Evolutionary conservation across 495 filamentous ascomycete species (phyloP).

Genomic region (Trypethelium eluteriae): DNA sequence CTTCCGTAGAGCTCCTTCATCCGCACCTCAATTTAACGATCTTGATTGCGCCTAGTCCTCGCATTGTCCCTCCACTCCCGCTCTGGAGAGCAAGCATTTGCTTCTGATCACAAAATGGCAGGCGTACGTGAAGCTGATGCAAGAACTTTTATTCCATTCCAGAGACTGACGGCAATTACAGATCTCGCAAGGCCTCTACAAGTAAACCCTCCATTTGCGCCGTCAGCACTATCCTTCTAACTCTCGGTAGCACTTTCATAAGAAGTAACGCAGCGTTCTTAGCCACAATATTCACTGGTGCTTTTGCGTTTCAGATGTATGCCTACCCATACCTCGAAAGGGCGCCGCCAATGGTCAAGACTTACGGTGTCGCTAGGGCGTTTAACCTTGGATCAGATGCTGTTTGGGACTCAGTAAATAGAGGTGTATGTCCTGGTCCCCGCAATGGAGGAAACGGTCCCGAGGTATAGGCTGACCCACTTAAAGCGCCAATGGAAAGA

Average conservation of each 20-base stretch:
- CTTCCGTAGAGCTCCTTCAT: neutral
- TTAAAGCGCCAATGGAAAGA: slow-evolving; percentile 98
- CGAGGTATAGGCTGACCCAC: slow-evolving; percentile 20
- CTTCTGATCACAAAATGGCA: slow-evolving; percentile 45
- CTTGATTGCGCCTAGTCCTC: neutral
- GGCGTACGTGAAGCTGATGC: slow-evolving; percentile 37
- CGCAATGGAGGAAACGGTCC: slow-evolving; percentile 22
- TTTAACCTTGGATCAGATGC: slow-evolving; percentile 71
- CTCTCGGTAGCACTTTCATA: slow-evolving; percentile 60
- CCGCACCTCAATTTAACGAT: neutral
- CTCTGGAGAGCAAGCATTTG: neutral
- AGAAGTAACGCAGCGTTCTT: slow-evolving; percentile 80
- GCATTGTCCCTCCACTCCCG: neutral
- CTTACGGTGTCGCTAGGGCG: slow-evolving; percentile 44
- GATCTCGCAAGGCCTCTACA: slow-evolving; percentile 64
- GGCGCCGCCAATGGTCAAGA: neutral
- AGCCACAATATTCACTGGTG: slow-evolving; percentile 71
- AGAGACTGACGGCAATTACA: slow-evolving; percentile 27
- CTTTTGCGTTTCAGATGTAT: slow-evolving; percentile 92
- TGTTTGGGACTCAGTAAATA: slow-evolving; percentile 84
- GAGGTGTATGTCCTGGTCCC: slow-evolving; percentile 60
- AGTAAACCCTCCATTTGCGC: slow-evolving; percentile 52
- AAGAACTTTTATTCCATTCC: too few species aligned
- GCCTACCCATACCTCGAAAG: slow-evolving; percentile 27
- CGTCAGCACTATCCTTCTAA: neutral